Conservation (phyloP, 1,284 basidiomycete genomes). For the Laetiporus sulphureus region DNA sequence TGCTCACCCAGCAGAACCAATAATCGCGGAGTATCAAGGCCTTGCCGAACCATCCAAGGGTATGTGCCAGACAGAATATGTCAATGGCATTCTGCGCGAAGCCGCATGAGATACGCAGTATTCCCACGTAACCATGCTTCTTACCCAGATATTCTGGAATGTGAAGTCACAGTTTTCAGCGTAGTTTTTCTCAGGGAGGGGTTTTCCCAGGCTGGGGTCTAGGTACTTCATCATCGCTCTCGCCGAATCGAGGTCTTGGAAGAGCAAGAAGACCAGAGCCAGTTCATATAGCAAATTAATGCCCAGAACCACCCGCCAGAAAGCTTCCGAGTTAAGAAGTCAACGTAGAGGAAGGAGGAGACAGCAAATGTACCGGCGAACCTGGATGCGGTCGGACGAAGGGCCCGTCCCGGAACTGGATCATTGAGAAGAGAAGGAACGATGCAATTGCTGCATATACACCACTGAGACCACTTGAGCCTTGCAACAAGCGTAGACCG, state of each 20-base stretch:
- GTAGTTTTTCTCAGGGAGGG: constrained; percentile 77
- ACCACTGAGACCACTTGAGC: constrained; percentile 40
- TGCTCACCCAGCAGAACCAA: constrained; percentile 80
- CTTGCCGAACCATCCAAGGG: constrained; percentile 83
- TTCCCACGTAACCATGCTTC: constrained; percentile 14
- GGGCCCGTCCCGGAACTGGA: constrained; percentile 83
- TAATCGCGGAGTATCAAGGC: constrained; percentile 81
- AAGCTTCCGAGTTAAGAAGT: constrained; percentile 30
- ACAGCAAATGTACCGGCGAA: too few species aligned
- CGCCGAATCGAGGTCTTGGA: constrained; percentile 77
- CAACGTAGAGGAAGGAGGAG: too few species aligned
- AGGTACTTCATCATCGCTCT: constrained; percentile 71
- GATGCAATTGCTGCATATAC: constrained; percentile 62
- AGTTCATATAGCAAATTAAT: constrained; percentile 78
- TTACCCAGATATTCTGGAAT: constrained; percentile 59
- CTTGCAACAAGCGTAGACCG: constrained; percentile 4
- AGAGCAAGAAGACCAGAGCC: constrained; percentile 73
- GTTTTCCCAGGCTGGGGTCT: constrained; percentile 63
- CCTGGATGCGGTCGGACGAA: constrained; percentile 32
- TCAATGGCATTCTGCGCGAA: constrained; percentile 61
- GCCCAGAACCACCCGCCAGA: constrained; percentile 71
- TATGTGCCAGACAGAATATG: constrained; percentile 78
- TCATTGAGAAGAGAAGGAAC: constrained; percentile 74
- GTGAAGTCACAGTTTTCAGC: constrained; percentile 73
- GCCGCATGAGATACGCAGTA: neutral